These are phyloP conservation scores for Leccinum griseonigrum DNA, from an alignment of 1,284 basidiomycete genomes.

Conservation along the genomic window DNA sequence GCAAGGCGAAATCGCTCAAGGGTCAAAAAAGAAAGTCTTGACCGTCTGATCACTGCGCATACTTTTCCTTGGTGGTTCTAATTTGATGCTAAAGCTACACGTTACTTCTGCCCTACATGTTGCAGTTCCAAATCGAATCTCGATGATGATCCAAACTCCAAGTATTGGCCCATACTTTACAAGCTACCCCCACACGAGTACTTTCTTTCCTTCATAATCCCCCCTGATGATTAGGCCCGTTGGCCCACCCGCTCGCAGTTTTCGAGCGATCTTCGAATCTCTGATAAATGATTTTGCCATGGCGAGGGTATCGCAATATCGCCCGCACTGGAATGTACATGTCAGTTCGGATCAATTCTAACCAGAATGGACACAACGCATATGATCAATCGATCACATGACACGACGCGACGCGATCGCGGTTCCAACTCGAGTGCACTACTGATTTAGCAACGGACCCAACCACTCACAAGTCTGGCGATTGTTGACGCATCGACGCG, in stretches of 20 bases:
- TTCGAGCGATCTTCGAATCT: constrained; percentile 34
- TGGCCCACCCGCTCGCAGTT: constrained; percentile 16
- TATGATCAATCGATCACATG: neutral
- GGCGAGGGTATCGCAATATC: constrained; percentile 26
- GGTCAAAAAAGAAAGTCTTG: constrained; percentile 11
- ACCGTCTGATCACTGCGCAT: constrained; percentile 5
- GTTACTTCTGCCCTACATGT: neutral
- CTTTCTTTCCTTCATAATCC: neutral
- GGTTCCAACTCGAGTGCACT: neutral
- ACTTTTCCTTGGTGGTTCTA: neutral
- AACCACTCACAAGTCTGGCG: constrained; percentile 26
- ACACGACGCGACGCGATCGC: neutral
- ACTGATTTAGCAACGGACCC: neutral
- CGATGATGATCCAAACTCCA: neutral
- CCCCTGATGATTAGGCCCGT: constrained; percentile 12
- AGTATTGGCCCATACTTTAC: neutral
- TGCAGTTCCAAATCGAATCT: neutral
- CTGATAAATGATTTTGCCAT: constrained; percentile 28
- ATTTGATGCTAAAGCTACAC: constrained; percentile 26
- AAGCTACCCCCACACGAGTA: neutral
- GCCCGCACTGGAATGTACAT: constrained; percentile 16
- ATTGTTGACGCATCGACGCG: constrained; percentile 22
- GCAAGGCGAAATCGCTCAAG: constrained; percentile 3
- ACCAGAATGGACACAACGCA: neutral
- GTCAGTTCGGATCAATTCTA: constrained; percentile 7